Evolutionary conservation across 2,329 filamentous ascomycete genomes (phyloP).

Genomic region (Helotiales sp.): DNA sequence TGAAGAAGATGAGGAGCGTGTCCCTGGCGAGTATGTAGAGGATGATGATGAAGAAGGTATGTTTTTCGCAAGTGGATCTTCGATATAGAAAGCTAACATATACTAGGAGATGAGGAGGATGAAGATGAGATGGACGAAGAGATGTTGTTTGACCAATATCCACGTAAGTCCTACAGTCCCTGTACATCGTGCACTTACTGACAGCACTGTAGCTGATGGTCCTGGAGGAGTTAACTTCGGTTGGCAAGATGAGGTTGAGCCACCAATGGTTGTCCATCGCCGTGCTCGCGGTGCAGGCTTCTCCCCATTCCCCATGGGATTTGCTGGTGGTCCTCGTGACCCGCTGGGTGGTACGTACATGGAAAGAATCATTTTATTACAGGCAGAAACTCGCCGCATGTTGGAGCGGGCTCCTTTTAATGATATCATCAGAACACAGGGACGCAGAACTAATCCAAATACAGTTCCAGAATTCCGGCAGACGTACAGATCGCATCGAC

Average conservation of each 20-base stretch:
- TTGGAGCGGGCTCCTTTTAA: too few relatives aligned
- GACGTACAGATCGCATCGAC: conserved; percentile 57
- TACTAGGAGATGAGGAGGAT: conserved; percentile 64
- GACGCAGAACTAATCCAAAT: conserved; percentile 43
- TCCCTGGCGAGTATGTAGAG: conserved; percentile 55
- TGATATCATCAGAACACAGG: too few relatives aligned
- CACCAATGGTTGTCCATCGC: conserved; percentile 51
- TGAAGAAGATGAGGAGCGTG: conserved; percentile 44
- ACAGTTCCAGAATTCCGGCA: conserved; percentile 44
- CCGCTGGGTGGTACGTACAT: conserved; percentile 54
- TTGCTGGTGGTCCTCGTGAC: conserved; percentile 61
- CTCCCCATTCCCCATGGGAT: conserved; percentile 65
- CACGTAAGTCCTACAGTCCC: conserved; percentile 50
- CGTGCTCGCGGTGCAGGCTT: conserved; percentile 62
- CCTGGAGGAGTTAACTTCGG: conserved; percentile 50
- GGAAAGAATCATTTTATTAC: background rate
- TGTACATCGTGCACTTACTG: background rate
- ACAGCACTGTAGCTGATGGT: conserved; percentile 32
- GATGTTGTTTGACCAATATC: conserved; percentile 65
- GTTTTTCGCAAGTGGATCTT: conserved; percentile 18
- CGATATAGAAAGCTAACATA: conserved; percentile 33
- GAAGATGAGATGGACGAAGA: conserved; percentile 71
- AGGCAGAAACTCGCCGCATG: background rate
- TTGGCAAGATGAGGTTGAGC: conserved; percentile 62
- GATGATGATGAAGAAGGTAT: conserved; percentile 65